A percentile compares a stretch with the other conserved stretches of the same genome.
phyloP scores from a whole-genome alignment of 768 basidiomycete genomes.

The Megacollybia marginata region DNA sequence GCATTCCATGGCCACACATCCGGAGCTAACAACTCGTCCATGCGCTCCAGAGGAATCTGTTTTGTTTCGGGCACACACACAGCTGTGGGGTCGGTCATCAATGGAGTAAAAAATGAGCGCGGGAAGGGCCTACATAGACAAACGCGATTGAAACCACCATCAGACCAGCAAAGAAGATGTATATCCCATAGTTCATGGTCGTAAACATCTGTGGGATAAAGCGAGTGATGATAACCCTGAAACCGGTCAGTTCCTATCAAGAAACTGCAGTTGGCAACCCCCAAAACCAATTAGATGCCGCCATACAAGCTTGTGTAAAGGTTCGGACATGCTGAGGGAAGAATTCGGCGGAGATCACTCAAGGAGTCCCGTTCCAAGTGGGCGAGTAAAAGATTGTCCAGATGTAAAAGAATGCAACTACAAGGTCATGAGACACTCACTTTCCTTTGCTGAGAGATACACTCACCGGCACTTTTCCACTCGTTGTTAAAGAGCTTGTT shows the following conservation, averaged over 20 bases:
- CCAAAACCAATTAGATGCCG: conserved; percentile 29
- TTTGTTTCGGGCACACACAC: conserved; percentile 33
- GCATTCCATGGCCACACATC: conserved; percentile 26
- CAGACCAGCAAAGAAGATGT: conserved; percentile 27
- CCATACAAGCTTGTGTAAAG: conserved; percentile 28
- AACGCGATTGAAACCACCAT: conserved; percentile 27
- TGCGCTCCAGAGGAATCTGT: conserved; percentile 32
- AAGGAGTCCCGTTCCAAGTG: conserved; percentile 38
- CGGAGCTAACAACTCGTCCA: conserved; percentile 32
- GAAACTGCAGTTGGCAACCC: conserved; percentile 5
- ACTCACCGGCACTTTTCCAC: conserved; percentile 24
- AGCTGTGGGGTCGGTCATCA: conserved; percentile 10
- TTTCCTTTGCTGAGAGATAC: conserved; percentile 11
- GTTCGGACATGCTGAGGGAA: conserved; percentile 34
- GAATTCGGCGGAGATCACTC: conserved; percentile 36
- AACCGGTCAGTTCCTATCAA: no score
- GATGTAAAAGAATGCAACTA: conserved; percentile 29
- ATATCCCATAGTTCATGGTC: conserved; percentile 29
- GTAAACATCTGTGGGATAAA: conserved; percentile 33
- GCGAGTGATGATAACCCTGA: conserved; percentile 23
- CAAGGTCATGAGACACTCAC: neutral
- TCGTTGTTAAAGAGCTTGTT: conserved; percentile 10
- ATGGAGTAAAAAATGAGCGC: neutral
- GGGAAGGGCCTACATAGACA: conserved; percentile 20
- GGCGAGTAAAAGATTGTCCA: conserved; percentile 32